Evolutionary conservation across 768 basidiomycete genomes (phyloP), one percentile per base, ranked within the genome.

Genomic region (Tremella mesenterica): DNA sequence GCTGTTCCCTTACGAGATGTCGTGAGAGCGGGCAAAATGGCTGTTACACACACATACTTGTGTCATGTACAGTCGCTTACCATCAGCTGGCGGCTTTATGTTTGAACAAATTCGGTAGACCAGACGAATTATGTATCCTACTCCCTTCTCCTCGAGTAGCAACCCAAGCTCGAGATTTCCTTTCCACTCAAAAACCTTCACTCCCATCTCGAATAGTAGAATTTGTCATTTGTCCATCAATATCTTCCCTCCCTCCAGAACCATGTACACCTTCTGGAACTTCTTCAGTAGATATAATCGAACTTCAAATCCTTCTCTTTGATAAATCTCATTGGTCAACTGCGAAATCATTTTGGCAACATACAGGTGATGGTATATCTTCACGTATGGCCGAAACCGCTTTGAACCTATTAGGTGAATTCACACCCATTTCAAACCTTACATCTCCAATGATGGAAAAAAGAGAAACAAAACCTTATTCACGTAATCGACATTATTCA

Each of bases 331-430:
- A 79, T 3, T 83, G 79, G 61, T 64, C 79, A 8, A 70, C 84
- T 6, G 89, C 88, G 7, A 93, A 87, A 69, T 80, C 89, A 71
- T 96, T 92, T 73, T 97, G 93, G 93, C 92, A 96, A 61, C 93
- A 96, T 70, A 83, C 85, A 0, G 93, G 93, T 0, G 76, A 85
- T 54, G 91, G 92, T 1, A 83, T 99, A 34, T 89, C 86, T 2
- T 90, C 87, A 56, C 83, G 93, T 6, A 75, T 85, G 18, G 90
- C 90, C 3, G 89, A 91, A 54, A 78, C 82, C 53, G 90, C 86
- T 67, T 77, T 97, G 38, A 77, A 82, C 26, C 76, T 88, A 62
- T 77, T 91, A 1, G 80, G 82, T 0, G 79, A 79, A 26, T 58
- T 61, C 8, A 69, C 72, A 14, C 61, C 61, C 12, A 41, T 36